Evolutionary conservation across 805 yeast genomes (phyloP).

Genomic region (Candida alai): DNA sequence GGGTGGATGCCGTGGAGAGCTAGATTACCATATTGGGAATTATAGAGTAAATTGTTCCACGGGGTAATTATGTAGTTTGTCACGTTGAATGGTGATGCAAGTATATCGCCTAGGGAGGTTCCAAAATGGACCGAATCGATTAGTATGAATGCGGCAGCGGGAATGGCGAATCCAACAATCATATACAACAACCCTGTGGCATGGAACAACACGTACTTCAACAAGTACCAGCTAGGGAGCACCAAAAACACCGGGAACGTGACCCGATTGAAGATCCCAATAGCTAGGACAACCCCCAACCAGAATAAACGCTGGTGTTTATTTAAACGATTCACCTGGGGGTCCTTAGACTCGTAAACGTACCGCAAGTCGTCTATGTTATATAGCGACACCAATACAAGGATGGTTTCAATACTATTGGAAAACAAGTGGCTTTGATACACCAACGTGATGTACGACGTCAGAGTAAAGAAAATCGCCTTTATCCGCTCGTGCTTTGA

Average conservation of each 20-base stretch:
- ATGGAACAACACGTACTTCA: slow-evolving; percentile 39
- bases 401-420: slow-evolving; percentile 72
- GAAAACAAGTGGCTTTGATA: slow-evolving; percentile 87
- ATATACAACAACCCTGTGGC: slow-evolving; percentile 25
- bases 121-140: slow-evolving; percentile 52
- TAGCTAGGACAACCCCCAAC: slow-evolving; percentile 49
- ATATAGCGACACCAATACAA: slow-evolving; percentile 49
- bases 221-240: slow-evolving; percentile 52
- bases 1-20: slow-evolving; percentile 82
- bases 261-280: slow-evolving; percentile 82
- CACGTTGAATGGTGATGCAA: slow-evolving; percentile 8
- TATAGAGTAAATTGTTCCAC: slow-evolving; percentile 71
- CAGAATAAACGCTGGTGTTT: slow-evolving; percentile 12
- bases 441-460: slow-evolving; percentile 68
- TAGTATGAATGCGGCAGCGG: slow-evolving; percentile 36
- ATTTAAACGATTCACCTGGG: background rate
- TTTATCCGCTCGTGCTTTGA: slow-evolving; percentile 47
- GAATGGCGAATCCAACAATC: slow-evolving; percentile 27
- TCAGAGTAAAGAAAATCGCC: slow-evolving; percentile 47
- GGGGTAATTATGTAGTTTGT: slow-evolving; percentile 59
- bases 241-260: slow-evolving; percentile 76
- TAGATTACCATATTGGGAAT: slow-evolving; percentile 54
- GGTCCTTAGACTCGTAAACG: slow-evolving; percentile 13
- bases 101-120: background rate
- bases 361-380: slow-evolving; percentile 43